These are phyloP conservation scores for Canariomyces notabilis DNA, from an alignment of 2,329 filamentous ascomycete genomes.

Conservation along the genomic window DNA sequence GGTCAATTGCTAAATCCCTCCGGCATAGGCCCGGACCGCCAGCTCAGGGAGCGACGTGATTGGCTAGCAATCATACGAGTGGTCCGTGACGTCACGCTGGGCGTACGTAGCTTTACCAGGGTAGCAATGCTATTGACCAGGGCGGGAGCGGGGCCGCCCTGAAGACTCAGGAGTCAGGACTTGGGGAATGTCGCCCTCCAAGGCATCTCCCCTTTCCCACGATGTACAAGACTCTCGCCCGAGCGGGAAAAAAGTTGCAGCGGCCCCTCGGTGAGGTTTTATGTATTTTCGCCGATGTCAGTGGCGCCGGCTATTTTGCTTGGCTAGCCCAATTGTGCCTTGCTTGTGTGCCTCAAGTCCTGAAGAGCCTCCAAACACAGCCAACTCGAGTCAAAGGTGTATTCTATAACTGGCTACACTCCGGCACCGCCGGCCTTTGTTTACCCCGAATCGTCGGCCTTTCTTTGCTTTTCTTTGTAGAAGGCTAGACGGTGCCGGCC, in stretches of 20 bases:
- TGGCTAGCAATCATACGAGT: slow-evolving; percentile 8
- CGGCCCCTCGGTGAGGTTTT: too few species aligned
- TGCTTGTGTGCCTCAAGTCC: not conserved
- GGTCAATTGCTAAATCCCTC: slow-evolving; percentile 9
- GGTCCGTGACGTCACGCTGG: slow-evolving; percentile 23
- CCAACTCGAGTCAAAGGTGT: not conserved
- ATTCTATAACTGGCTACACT: not conserved
- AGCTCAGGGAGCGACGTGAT: slow-evolving; percentile 6
- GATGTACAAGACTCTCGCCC: not conserved
- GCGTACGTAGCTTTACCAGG: not conserved
- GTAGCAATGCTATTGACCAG: not conserved
- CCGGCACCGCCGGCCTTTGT: not conserved
- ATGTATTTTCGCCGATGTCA: slow-evolving; percentile 6
- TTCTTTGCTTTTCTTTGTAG: slow-evolving; percentile 8
- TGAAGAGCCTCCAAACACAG: not conserved
- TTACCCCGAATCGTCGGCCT: slow-evolving; percentile 12
- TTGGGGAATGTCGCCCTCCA: too few species aligned
- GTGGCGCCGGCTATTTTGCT: slow-evolving; percentile 8
- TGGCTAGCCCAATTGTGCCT: not conserved
- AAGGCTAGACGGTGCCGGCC: too few species aligned
- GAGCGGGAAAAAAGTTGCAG: not conserved
- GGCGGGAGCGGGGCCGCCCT: too few species aligned
- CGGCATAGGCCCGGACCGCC: slow-evolving; percentile 19
- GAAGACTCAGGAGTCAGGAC: too few species aligned
- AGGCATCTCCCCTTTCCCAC: not conserved